These are phyloP conservation scores for Apodospora peruviana DNA, from an alignment of 495 filamentous ascomycete genomes.

Conservation along the genomic window DNA sequence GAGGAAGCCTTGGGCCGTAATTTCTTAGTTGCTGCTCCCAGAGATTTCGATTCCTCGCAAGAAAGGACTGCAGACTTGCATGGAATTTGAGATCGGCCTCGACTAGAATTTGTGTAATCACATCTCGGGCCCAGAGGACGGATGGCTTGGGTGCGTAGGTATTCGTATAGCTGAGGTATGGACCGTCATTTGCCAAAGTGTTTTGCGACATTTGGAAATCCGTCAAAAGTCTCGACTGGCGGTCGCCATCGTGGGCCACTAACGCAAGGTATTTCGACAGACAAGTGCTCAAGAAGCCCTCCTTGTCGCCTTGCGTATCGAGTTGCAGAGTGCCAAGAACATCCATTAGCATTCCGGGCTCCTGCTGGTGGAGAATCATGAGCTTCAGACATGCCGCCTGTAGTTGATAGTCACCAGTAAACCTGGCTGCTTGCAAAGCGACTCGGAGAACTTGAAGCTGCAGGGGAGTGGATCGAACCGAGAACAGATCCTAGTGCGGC, in stretches of 20 bases:
- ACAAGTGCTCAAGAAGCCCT: conserved; percentile 13
- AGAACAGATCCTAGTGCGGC: conserved; percentile 14
- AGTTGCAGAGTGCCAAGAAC: conserved; percentile 10
- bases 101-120: conserved; percentile 4
- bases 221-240: neutral
- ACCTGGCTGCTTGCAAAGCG: conserved; percentile 9
- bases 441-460: conserved; percentile 8
- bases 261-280: conserved; percentile 13
- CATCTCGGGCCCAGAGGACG: conserved; percentile 8
- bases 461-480: neutral
- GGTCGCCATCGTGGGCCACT: neutral
- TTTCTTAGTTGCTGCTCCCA: neutral
- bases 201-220: conserved; percentile 2
- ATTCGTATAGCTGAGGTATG: neutral
- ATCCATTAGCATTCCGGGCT: conserved; percentile 9
- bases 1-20: conserved; percentile 3
- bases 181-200: neutral
- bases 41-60: neutral
- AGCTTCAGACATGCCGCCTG: conserved; percentile 13
- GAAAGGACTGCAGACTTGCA: too few species aligned
- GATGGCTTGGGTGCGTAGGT: neutral
- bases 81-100: neutral
- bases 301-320: conserved; percentile 14
- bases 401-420: conserved; percentile 12
- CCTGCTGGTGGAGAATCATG: conserved; percentile 9